A percentile compares a stretch with the other conserved stretches of the same genome.
phyloP scores from a whole-genome alignment of 2,329 filamentous ascomycete species.

The Hypoxylon sp. region DNA sequence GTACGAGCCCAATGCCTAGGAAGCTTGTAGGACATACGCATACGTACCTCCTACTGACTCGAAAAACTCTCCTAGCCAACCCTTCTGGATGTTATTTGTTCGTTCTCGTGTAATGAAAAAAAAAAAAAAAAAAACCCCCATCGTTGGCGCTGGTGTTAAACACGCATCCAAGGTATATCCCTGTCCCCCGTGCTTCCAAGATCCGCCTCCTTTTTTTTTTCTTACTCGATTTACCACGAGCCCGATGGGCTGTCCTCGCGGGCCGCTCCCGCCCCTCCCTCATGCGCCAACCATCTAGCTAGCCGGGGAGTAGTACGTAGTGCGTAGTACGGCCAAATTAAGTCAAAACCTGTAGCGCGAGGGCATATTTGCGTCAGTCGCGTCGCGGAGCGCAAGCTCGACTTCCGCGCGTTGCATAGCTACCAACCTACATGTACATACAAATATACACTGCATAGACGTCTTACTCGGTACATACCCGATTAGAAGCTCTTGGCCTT shows the following conservation, averaged over 20 bases:
- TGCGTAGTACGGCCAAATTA: no score
- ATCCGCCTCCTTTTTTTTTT: neutral
- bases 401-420: no score
- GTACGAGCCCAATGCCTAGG: neutral
- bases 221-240: neutral
- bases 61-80: neutral
- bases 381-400: neutral
- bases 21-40: neutral
- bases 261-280: conserved; percentile 8
- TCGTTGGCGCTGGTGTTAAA: neutral
- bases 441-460: no score
- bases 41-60: neutral
- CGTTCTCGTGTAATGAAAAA: no score
- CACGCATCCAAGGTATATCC: neutral
- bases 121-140: neutral
- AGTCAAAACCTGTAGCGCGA: no score
- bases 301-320: neutral
- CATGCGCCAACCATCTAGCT: neutral
- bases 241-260: neutral
- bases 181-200: neutral
- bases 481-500: no score
- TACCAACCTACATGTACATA: no score
- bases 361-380: neutral
- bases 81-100: neutral
- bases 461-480: no score